Base-by-base conservation (phyloP, 768 basidiomycete species). In the Tubosaeta sp. region DNA sequence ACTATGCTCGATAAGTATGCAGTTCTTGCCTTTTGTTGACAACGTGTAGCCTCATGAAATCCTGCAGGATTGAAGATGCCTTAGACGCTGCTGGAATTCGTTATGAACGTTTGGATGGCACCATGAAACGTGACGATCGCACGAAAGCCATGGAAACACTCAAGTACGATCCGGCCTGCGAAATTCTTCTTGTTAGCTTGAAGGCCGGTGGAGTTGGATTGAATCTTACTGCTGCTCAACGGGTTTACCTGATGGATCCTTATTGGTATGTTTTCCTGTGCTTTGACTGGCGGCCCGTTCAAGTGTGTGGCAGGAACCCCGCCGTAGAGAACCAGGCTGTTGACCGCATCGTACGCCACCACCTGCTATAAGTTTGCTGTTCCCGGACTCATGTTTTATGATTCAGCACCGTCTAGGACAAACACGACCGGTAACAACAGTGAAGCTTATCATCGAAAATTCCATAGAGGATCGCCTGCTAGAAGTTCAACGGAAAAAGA, bases 291-390 rank as follows among this genome's bases (percentile, higher is more conserved):
- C 9, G 35, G 53, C 30, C 36, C 40, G 44, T 45, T 49, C n/a
- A 47, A 40, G 27, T 18, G 31, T 16, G 21, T 50, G 22, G 6
- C 59, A 93, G 90, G 93, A 96, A 96, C 61, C 94, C 94, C 14
- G 93, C 93, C 18, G 94, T 94, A 6, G 94, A 98, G 72, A 94
- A 96, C 63, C 95, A 97, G 70, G 95, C 94, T 18, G 91, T 97
- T 25, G 96, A 99, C 71, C 90, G 95, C 46, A 95, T 96, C 57
- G 93, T 96, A 60, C 69, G 89, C 77, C 11, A 21, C 55, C 22
- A 36, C 39, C 36, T 38, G 13, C 19, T 43, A 25, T 40, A 21
- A 12, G n/a, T 45, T 24, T 36, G 4, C 39, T 53, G 10, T 43
- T 25, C 22, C 22, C 24, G 25, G 48, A 29, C 31, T 53, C 13